Conservation (phyloP, 345 rosid genomes). For the Cardamine resedifolia region DNA sequence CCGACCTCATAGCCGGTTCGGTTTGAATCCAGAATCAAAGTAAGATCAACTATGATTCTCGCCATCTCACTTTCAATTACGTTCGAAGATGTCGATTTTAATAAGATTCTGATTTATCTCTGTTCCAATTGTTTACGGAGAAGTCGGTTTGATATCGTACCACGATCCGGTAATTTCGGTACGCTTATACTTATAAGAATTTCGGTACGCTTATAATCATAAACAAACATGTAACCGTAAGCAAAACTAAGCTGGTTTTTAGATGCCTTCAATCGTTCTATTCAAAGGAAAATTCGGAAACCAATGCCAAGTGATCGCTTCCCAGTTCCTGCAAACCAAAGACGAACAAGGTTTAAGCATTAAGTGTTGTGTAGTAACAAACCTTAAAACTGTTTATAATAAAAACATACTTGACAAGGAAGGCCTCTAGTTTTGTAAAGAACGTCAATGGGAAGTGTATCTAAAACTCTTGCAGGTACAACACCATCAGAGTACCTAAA, state of each 20-base stretch:
- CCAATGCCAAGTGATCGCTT: constrained; percentile 82
- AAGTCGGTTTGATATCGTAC: constrained; percentile 1
- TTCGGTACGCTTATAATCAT: not conserved
- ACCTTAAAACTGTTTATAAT: not conserved
- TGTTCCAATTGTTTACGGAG: not conserved
- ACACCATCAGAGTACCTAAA: constrained; percentile 68
- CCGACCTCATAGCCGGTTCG: not conserved
- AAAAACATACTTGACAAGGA: constrained; percentile 60
- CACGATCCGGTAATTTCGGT: not conserved
- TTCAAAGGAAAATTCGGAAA: constrained; percentile 64
- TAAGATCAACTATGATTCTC: not conserved
- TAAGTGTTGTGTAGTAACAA: not conserved
- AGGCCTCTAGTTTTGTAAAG: constrained; percentile 67
- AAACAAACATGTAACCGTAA: not conserved
- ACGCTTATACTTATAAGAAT: not conserved
- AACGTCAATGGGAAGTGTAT: constrained; percentile 62
- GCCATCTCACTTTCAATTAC: not conserved
- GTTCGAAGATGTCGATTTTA: not conserved
- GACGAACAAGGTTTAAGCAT: not conserved
- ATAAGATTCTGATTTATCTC: not conserved
- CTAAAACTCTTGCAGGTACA: constrained; percentile 62
- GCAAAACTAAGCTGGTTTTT: constrained; percentile 11
- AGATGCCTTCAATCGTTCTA: constrained; percentile 16
- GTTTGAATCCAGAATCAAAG: not conserved
- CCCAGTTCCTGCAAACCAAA: constrained; percentile 55